Evolutionary conservation across 202 grass and related monocot species (phyloP), one percentile per base, ranked within the genome.

Genomic region (Zoysia matrella): DNA sequence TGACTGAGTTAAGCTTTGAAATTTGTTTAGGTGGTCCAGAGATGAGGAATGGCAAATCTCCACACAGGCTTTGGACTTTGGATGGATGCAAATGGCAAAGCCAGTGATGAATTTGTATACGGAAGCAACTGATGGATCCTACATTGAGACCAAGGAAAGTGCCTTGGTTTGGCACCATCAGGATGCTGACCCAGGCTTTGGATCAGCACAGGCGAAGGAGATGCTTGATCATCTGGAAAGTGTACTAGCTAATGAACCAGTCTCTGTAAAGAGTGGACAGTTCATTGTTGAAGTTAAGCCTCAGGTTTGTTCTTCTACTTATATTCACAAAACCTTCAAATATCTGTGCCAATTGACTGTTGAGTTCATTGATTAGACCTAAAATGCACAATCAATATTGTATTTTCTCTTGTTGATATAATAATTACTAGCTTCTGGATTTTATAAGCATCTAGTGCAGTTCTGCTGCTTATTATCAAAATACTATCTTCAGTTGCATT

Each of bases 41-140:
- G 90, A 94, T 52, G 75, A 74, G 75, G 67, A 91, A 73, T 99
- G 96, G 96, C 87, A 94, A 83, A 87, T 67, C 1, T 87, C 77
- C 36, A 46, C 73, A 16, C 89, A 90, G 72, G 75, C 48, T 71
- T 80, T 79, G 6, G 89, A 99, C 75, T 94, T 92, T 12, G 93
- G 89, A 73, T 99, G 96, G 96, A 96, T 90, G 93, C 78, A 92
- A 80, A 94, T 99, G 80, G 91, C 96, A 15, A 73, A 88, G 70
- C 93, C 96, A 66, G 96, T 99, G 77, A 99, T 99, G 96, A 77
- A 99, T 72, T 77, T 99, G 46, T 99, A 99, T 71, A 94, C 91
- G 0, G 96, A 99, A 85, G 72, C 93, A 72, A 99, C 96, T 70
- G 96, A 99, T 85, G 96, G 96, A 81, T 99, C 96, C 1, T 78